Evolutionary conservation across 768 basidiomycete genomes (phyloP).

Genomic region (Dacryopinax spathularia): DNA sequence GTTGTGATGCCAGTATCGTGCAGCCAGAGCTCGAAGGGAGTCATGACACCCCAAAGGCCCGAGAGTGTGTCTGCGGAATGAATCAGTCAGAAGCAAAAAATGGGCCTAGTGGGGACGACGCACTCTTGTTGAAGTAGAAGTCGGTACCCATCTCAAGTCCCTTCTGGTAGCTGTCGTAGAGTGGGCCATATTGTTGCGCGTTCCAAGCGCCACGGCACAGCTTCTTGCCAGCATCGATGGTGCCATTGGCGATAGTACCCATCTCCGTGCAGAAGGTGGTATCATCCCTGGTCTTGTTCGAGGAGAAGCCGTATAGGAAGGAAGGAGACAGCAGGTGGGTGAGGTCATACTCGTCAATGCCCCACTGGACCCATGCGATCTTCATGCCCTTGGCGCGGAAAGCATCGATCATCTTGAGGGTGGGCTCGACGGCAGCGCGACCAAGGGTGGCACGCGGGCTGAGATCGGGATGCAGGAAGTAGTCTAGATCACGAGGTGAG

Average conservation of each 20-base stretch:
- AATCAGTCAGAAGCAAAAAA: background rate
- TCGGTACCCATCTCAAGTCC: background rate
- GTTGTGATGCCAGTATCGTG: background rate
- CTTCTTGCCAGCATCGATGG: background rate
- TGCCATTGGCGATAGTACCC: background rate
- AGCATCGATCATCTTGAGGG: background rate
- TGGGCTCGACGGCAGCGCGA: background rate
- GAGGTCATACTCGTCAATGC: background rate
- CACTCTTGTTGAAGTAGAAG: conserved; percentile 2
- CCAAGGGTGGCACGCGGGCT: background rate
- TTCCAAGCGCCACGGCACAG: background rate
- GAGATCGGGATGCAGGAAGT: conserved; percentile 19
- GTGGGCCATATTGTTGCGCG: background rate
- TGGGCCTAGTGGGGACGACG: background rate
- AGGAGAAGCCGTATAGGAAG: conserved; percentile 2
- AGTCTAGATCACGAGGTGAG: conserved; percentile 15
- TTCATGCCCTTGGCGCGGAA: background rate
- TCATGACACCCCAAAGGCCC: background rate
- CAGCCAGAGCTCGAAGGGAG: background rate
- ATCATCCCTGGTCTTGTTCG: background rate
- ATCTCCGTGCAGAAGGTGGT: background rate
- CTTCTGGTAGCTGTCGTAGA: background rate
- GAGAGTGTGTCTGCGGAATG: background rate
- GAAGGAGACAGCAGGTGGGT: background rate
- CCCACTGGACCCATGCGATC: background rate